Conservation (phyloP, 257 asterid genomes). For the Echites panduratus region DNA sequence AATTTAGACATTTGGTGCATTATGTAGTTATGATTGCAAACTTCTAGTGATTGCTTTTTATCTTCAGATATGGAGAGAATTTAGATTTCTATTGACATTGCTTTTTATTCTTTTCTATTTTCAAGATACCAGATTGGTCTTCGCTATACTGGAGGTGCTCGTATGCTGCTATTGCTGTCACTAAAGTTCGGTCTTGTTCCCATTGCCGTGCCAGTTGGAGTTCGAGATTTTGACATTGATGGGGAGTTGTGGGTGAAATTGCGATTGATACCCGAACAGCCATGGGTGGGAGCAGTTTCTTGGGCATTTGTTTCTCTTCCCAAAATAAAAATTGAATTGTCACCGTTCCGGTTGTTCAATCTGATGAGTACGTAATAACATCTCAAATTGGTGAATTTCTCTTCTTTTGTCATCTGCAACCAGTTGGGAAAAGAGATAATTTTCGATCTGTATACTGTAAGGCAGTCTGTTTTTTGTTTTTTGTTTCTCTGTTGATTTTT, state of each 20-base stretch:
- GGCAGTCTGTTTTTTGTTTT: too few relatives aligned
- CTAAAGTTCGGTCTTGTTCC: slow-evolving; percentile 80
- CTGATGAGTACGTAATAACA: slow-evolving; percentile 67
- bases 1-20: neutral
- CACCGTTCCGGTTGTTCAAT: slow-evolving; percentile 93
- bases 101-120: slow-evolving; percentile 18
- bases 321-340: slow-evolving; percentile 83
- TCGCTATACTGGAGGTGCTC: slow-evolving; percentile 66
- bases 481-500: too few relatives aligned
- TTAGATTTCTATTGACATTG: neutral
- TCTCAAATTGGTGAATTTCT: neutral
- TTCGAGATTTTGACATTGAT: slow-evolving; percentile 88
- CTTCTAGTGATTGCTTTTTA: neutral
- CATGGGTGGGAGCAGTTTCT: slow-evolving; percentile 99
- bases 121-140: slow-evolving; percentile 74
- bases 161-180: slow-evolving; percentile 82
- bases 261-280: slow-evolving; percentile 82
- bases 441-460: too few relatives aligned
- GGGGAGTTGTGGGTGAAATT: slow-evolving; percentile 96
- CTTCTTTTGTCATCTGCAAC: too few relatives aligned
- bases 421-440: too few relatives aligned
- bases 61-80: neutral
- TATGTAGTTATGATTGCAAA: neutral
- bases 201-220: slow-evolving; percentile 80
- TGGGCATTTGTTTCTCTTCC: slow-evolving; percentile 99